phyloP scores from a whole-genome alignment of 2,329 filamentous ascomycete genomes.

The Fusarium buharicum region DNA sequence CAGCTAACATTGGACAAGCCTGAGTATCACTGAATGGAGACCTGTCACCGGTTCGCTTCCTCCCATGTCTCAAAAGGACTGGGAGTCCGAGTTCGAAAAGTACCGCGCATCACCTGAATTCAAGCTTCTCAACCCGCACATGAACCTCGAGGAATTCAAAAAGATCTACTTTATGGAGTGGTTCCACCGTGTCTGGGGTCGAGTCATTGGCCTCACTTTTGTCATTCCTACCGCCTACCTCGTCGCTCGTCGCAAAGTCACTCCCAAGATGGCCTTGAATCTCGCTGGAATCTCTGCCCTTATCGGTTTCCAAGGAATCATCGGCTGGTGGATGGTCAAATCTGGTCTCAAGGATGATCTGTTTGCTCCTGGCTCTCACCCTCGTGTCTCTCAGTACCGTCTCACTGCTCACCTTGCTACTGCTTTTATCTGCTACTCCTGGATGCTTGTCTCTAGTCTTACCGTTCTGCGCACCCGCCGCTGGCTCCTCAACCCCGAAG shows the following conservation, averaged over 20 bases:
- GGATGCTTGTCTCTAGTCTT: constrained; percentile 92
- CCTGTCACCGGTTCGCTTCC: constrained; percentile 93
- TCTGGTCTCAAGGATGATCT: constrained; percentile 95
- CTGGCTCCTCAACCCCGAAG: constrained; percentile 73
- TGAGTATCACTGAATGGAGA: constrained; percentile 99
- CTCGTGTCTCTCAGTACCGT: constrained; percentile 93
- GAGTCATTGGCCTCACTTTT: constrained; percentile 89
- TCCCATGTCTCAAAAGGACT: constrained; percentile 80
- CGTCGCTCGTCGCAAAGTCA: constrained; percentile 81
- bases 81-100: constrained; percentile 92
- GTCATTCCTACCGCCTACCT: constrained; percentile 90
- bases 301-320: constrained; percentile 93
- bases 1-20: constrained; percentile 58
- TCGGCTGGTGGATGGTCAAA: constrained; percentile 99
- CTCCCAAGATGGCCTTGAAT: constrained; percentile 78
- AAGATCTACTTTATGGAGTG: constrained; percentile 99
- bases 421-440: constrained; percentile 91
- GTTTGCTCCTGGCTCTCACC: constrained; percentile 89
- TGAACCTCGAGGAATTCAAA: constrained; percentile 94
- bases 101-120: constrained; percentile 95
- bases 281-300: constrained; percentile 85
- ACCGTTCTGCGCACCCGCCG: constrained; percentile 81
- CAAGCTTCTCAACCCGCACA: constrained; percentile 88
- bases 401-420: constrained; percentile 89
- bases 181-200: constrained; percentile 94